Conservation (phyloP, 1,139 yeast genomes). For the Wickerhamiella infanticola region DNA sequence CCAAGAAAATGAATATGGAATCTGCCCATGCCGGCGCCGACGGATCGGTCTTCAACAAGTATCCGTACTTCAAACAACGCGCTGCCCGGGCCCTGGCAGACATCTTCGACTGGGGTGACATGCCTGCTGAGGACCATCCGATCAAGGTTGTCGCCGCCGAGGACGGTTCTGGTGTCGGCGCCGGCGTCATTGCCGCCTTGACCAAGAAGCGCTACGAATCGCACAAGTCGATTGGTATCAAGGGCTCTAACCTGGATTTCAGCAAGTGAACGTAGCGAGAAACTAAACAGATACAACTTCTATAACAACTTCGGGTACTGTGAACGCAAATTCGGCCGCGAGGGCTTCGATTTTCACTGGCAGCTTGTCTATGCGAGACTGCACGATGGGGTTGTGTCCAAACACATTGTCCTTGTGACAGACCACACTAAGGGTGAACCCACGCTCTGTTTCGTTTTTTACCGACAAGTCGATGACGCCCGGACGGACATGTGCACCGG, state of each 20-base stretch:
- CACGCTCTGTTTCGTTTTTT: slow-evolving; percentile 13
- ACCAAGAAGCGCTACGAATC: slow-evolving; percentile 60
- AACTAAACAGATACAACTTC: not conserved
- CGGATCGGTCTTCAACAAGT: slow-evolving; percentile 87
- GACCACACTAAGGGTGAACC: slow-evolving; percentile 17
- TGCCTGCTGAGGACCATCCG: slow-evolving; percentile 47
- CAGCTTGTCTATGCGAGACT: slow-evolving; percentile 8
- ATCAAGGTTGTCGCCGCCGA: slow-evolving; percentile 78
- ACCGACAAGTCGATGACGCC: slow-evolving; percentile 26
- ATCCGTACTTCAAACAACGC: slow-evolving; percentile 81
- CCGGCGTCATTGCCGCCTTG: slow-evolving; percentile 92
- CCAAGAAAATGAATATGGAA: slow-evolving; percentile 67
- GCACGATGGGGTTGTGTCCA: slow-evolving; percentile 11
- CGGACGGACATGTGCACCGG: slow-evolving; percentile 54
- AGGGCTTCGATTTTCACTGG: not conserved
- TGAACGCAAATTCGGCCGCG: not conserved
- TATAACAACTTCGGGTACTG: not conserved
- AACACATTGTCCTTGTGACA: slow-evolving; percentile 13
- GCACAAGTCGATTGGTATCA: slow-evolving; percentile 58
- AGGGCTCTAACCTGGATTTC: not conserved
- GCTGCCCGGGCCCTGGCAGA: slow-evolving; percentile 84
- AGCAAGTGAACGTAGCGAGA: not conserved
- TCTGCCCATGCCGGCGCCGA: slow-evolving; percentile 90
- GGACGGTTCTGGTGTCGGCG: slow-evolving; percentile 98
- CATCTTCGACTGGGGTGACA: slow-evolving; percentile 63